Percentiles rank a stretch among this genome's conserved stretches.
Conservation (phyloP, 2,329 filamentous ascomycete genomes). For the Capronia coronata region DNA sequence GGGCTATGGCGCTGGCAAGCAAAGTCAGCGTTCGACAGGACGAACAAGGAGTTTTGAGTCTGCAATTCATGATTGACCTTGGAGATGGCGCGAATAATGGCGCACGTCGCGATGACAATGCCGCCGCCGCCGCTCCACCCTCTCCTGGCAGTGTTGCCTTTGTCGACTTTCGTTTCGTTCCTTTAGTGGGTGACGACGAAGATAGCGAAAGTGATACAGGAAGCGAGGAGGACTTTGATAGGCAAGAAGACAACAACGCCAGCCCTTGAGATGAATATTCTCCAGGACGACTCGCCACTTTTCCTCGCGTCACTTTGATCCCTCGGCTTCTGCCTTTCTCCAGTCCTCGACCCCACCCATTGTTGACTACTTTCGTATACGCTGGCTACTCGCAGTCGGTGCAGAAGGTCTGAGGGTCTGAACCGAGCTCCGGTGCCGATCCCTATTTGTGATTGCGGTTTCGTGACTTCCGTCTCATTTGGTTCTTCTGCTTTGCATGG, state of each 20-base stretch:
- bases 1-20: constrained; percentile 86
- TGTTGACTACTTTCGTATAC: no score
- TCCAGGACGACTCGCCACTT: neutral
- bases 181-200: constrained; percentile 40
- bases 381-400: no score
- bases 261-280: neutral
- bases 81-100: constrained; percentile 45
- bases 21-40: constrained; percentile 91
- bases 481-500: no score
- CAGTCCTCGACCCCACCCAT: no score
- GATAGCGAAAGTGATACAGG: constrained; percentile 33
- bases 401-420: no score
- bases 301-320: no score
- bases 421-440: no score
- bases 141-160: constrained; percentile 30
- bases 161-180: constrained; percentile 45
- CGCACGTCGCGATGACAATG: constrained; percentile 12
- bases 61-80: constrained; percentile 94
- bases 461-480: no score
- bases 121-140: constrained; percentile 11
- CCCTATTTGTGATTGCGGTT: no score
- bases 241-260: neutral
- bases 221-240: constrained; percentile 8
- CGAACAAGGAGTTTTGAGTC: constrained; percentile 77
- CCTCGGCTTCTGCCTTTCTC: no score